Conservation (phyloP, 2,329 filamentous ascomycete genomes). For the Epichloe sibirici region DNA sequence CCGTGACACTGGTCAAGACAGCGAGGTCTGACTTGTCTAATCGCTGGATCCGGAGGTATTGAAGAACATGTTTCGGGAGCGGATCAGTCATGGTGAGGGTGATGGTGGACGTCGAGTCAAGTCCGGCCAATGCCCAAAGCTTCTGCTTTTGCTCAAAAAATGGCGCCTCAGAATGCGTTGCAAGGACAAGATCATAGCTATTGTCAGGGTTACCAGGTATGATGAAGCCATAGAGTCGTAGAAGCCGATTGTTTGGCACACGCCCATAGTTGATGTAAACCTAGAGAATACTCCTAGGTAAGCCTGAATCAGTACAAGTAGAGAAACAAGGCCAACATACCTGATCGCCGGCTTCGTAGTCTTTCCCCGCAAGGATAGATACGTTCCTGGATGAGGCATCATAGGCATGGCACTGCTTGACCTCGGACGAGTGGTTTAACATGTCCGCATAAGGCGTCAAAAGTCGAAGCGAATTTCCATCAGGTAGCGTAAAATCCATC, state of each 20-base stretch:
- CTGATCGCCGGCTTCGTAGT: constrained; percentile 23
- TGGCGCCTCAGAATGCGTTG: constrained; percentile 20
- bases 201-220: constrained; percentile 23
- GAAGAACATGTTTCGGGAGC: constrained; percentile 20
- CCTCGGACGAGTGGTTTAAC: constrained; percentile 23
- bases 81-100: constrained; percentile 21
- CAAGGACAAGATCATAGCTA: constrained; percentile 24
- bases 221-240: constrained; percentile 26
- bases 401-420: constrained; percentile 23
- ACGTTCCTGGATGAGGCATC: constrained; percentile 19
- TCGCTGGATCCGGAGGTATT: constrained; percentile 24
- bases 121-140: constrained; percentile 21
- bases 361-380: constrained; percentile 14
- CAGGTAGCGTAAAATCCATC: constrained; percentile 19
- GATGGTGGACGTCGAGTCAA: constrained; percentile 19
- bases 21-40: constrained; percentile 17
- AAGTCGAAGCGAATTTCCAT: constrained; percentile 8
- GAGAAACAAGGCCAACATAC: constrained; percentile 12
- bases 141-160: constrained; percentile 22
- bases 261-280: constrained; percentile 22
- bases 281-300: constrained; percentile 6
- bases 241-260: constrained; percentile 22
- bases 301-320: background rate
- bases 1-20: constrained; percentile 12
- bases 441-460: constrained; percentile 25